These are phyloP conservation scores for Astrocystis sublimbata DNA, from an alignment of 495 filamentous ascomycete genomes.

Conservation along the genomic window DNA sequence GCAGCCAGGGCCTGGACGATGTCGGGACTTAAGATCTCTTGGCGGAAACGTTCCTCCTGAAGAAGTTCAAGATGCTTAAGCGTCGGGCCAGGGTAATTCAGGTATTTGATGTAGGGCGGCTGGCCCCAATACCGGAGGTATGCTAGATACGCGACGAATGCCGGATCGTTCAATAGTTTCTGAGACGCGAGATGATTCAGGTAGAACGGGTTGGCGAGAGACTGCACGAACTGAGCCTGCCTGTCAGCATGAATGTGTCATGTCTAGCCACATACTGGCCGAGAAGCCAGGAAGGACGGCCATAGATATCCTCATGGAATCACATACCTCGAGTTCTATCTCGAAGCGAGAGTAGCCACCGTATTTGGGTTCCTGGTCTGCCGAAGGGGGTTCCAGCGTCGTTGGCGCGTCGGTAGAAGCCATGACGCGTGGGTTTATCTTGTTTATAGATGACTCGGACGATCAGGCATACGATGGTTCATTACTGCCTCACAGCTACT, in stretches of 20 bases:
- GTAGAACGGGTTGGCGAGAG: constrained; percentile 82
- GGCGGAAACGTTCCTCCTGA: constrained; percentile 79
- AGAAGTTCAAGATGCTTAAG: constrained; percentile 78
- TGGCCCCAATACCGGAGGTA: constrained; percentile 85
- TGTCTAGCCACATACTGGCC: too few species aligned
- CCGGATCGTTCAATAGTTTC: constrained; percentile 59
- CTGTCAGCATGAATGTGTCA: constrained; percentile 8
- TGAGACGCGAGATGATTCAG: constrained; percentile 77
- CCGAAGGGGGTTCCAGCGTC: constrained; percentile 29
- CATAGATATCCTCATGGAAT: neutral
- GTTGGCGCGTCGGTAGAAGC: constrained; percentile 21
- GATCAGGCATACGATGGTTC: too few species aligned
- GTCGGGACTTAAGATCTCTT: constrained; percentile 76
- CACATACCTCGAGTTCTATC: constrained; percentile 67
- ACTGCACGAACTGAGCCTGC: constrained; percentile 70
- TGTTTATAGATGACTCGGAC: too few species aligned
- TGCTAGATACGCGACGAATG: constrained; percentile 76
- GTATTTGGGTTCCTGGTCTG: constrained; percentile 50
- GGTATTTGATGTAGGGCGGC: constrained; percentile 79
- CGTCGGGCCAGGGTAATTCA: constrained; percentile 82
- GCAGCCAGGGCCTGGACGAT: constrained; percentile 63
- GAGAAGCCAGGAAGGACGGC: neutral
- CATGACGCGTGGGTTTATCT: neutral
- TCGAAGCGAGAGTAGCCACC: constrained; percentile 71
- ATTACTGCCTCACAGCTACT: too few species aligned